Percentiles rank a stretch among this genome's conserved stretches.
Conservation (phyloP, 768 basidiomycete genomes). For the Naganishia vishniacii region DNA sequence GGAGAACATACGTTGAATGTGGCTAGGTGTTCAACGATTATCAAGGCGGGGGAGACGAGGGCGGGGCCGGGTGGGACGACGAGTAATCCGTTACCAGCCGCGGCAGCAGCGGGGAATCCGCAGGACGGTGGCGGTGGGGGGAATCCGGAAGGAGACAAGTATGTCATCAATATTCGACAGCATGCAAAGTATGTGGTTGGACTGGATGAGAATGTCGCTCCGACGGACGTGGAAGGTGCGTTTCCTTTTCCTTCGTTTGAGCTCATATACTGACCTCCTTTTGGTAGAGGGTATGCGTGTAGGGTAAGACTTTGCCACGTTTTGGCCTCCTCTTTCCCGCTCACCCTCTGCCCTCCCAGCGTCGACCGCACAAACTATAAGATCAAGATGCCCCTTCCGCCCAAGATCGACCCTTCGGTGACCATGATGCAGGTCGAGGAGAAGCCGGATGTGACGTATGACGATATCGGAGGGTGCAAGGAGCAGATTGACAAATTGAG, state of each 20-base stretch:
- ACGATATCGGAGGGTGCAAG: slow-evolving; percentile 96
- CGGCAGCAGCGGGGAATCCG: slow-evolving; percentile 67
- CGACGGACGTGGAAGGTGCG: slow-evolving; percentile 79
- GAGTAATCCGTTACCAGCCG: slow-evolving; percentile 33
- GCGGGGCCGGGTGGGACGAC: slow-evolving; percentile 13
- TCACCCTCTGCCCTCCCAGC: not conserved
- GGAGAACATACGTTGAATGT: slow-evolving; percentile 87
- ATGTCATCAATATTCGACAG: slow-evolving; percentile 99
- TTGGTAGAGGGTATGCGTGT: slow-evolving; percentile 91
- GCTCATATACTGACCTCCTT: not conserved
- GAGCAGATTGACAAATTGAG: slow-evolving; percentile 98
- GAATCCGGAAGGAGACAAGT: slow-evolving; percentile 82
- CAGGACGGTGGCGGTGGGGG: slow-evolving; percentile 66
- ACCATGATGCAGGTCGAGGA: slow-evolving; percentile 77
- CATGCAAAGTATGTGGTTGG: slow-evolving; percentile 99
- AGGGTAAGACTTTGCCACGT: slow-evolving; percentile 64
- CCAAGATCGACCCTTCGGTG: slow-evolving; percentile 97
- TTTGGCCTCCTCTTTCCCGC: not conserved
- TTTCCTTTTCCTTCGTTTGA: not conserved
- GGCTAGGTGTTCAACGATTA: slow-evolving; percentile 97
- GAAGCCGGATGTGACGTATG: slow-evolving; percentile 55
- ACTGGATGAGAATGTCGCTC: slow-evolving; percentile 88
- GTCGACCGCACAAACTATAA: slow-evolving; percentile 71
- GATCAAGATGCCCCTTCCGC: slow-evolving; percentile 95
- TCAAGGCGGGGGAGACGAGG: slow-evolving; percentile 57